Evolutionary conservation across 352 stramenopile species (phyloP).

Genomic region (Globisporangium perplexum): DNA sequence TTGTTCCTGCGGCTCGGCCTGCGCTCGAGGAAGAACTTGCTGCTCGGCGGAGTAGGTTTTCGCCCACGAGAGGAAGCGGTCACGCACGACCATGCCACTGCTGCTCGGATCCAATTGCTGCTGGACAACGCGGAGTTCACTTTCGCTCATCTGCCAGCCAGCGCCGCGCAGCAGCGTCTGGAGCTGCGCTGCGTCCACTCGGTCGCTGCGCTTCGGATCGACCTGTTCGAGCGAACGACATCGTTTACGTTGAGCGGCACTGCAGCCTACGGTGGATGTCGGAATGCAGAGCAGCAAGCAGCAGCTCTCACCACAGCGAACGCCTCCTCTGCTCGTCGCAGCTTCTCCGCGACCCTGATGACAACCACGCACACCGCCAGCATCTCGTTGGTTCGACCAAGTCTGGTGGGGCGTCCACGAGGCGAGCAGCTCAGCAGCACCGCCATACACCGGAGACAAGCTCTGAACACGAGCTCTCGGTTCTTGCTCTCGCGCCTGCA

Average conservation of each 20-base stretch:
- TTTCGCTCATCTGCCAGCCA: conserved; percentile 38
- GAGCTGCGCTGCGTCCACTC: conserved; percentile 40
- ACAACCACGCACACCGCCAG: not conserved
- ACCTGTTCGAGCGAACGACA: conserved; percentile 20
- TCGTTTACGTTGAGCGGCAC: not conserved
- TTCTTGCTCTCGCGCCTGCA: not conserved
- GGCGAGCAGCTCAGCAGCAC: not conserved
- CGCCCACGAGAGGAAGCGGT: conserved; percentile 35
- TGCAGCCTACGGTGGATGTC: not conserved
- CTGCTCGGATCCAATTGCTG: conserved; percentile 45
- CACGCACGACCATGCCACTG: conserved; percentile 31
- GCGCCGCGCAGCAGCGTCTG: conserved; percentile 40
- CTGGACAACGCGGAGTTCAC: conserved; percentile 37
- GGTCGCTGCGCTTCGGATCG: conserved; percentile 31
- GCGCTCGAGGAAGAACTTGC: conserved; percentile 20
- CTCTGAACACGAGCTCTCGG: not conserved
- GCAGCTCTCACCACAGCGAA: conserved; percentile 28
- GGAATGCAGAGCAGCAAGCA: not conserved
- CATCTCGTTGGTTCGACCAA: not conserved
- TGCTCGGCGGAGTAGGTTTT: conserved; percentile 30
- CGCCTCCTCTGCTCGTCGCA: conserved; percentile 43
- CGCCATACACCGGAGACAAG: conserved; percentile 3
- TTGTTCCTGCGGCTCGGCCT: not conserved
- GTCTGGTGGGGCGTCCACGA: not conserved
- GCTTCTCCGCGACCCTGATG: conserved; percentile 37